A percentile compares a stretch with the other conserved stretches of the same genome.
Evolutionary conservation across 768 basidiomycete genomes (phyloP).

Genomic region (Termitomyces sp.): DNA sequence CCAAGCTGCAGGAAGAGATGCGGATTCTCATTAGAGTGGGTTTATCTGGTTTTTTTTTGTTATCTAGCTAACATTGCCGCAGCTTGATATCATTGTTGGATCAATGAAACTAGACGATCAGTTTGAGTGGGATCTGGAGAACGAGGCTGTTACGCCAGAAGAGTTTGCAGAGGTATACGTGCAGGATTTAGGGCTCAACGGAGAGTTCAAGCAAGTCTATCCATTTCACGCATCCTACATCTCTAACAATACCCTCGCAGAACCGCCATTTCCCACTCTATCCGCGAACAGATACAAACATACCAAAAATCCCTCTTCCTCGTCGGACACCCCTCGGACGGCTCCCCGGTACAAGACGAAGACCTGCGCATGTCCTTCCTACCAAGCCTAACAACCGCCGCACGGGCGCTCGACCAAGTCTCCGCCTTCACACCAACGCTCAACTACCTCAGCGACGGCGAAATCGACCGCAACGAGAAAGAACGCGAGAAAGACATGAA

Average conservation of each 20-base stretch:
- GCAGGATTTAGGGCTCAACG: slow-evolving; percentile 80
- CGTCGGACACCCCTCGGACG: slow-evolving; percentile 82
- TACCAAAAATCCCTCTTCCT: slow-evolving; percentile 91
- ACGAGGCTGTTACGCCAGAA: slow-evolving; percentile 76
- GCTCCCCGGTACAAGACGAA: slow-evolving; percentile 75
- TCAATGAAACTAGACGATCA: slow-evolving; percentile 92
- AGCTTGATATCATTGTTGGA: slow-evolving; percentile 96
- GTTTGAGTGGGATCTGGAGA: slow-evolving; percentile 96
- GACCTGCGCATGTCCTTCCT: slow-evolving; percentile 89
- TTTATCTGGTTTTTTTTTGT: slow-evolving; percentile 3
- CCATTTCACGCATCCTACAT: background rate
- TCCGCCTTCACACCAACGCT: slow-evolving; percentile 71
- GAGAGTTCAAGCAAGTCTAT: slow-evolving; percentile 81
- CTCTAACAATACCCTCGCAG: slow-evolving; percentile 30
- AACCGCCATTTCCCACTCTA: slow-evolving; percentile 92
- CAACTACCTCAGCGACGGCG: slow-evolving; percentile 81
- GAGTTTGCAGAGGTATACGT: slow-evolving; percentile 86
- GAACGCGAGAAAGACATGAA: slow-evolving; percentile 92
- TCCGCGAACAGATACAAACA: slow-evolving; percentile 89
- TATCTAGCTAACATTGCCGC: background rate
- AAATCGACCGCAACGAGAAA: slow-evolving; percentile 84
- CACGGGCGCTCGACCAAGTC: slow-evolving; percentile 75
- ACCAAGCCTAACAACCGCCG: slow-evolving; percentile 65
- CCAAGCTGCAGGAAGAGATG: slow-evolving; percentile 74
- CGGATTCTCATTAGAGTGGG: slow-evolving; percentile 87